These are phyloP conservation scores for Haplosporangium sp. DNA, from an alignment of 371 early-diverging fungal species.

Conservation along the genomic window DNA sequence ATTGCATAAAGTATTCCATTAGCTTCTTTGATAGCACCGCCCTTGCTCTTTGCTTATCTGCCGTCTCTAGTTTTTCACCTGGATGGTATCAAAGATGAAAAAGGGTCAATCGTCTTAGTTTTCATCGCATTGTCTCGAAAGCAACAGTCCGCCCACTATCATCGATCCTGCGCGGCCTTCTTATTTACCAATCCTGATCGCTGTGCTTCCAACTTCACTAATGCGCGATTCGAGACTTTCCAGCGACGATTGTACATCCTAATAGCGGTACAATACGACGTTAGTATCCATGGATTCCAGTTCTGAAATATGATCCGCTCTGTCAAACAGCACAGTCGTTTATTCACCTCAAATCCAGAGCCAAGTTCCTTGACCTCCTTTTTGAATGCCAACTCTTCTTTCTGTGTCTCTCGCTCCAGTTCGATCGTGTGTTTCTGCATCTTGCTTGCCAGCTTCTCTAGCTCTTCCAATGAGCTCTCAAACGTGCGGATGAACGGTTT, in stretches of 20 bases:
- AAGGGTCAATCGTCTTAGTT: neutral
- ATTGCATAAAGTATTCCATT: conserved; percentile 91
- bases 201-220: conserved; percentile 93
- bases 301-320: neutral
- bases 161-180: neutral
- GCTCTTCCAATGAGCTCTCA: conserved; percentile 86
- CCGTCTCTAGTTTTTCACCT: conserved; percentile 94
- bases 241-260: conserved; percentile 86
- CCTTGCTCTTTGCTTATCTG: conserved; percentile 89
- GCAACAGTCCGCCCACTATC: neutral
- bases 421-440: conserved; percentile 86
- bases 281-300: neutral
- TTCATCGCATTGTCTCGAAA: too few relatives aligned
- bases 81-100: neutral
- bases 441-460: conserved; percentile 75
- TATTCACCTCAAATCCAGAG: conserved; percentile 74
- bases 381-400: conserved; percentile 80
- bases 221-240: conserved; percentile 88
- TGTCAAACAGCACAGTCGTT: neutral
- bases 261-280: neutral
- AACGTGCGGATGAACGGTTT: conserved; percentile 92
- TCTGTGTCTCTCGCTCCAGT: conserved; percentile 79
- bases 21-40: conserved; percentile 91
- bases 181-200: conserved; percentile 88
- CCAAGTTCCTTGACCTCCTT: conserved; percentile 79